A percentile compares a stretch with the other conserved stretches of the same genome.
Evolutionary conservation across 345 rosid species (phyloP).

Genomic region (Hibiscus trionum): DNA sequence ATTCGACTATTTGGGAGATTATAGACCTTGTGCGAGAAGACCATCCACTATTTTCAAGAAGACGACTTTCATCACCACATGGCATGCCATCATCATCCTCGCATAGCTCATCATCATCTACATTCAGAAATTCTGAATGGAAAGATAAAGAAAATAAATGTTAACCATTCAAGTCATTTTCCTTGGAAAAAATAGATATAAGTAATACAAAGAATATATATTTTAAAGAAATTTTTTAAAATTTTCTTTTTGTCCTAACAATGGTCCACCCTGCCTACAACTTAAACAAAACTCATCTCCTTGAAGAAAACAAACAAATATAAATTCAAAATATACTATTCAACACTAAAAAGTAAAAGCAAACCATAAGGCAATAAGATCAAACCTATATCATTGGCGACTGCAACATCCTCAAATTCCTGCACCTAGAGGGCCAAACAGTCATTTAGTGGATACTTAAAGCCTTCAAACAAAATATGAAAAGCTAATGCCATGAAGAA

Average conservation of each 20-base stretch:
- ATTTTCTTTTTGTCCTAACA: not conserved
- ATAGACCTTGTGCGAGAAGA: conserved; percentile 93
- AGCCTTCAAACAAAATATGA: not conserved
- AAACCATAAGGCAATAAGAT: conserved; percentile 4
- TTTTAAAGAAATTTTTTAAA: not conserved
- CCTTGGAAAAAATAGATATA: not conserved
- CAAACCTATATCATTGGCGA: conserved; percentile 84
- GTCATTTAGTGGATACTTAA: conserved; percentile 11
- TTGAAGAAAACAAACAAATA: not conserved
- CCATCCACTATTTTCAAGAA: conserved; percentile 93
- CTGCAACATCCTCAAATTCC: conserved; percentile 48
- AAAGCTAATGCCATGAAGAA: not conserved
- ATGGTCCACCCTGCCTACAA: not conserved
- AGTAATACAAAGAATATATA: not conserved
- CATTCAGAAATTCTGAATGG: conserved; percentile 67
- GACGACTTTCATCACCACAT: conserved; percentile 43
- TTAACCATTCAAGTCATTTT: not conserved
- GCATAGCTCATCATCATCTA: conserved; percentile 72
- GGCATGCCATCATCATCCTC: conserved; percentile 57
- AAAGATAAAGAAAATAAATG: not conserved
- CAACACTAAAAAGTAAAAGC: not conserved
- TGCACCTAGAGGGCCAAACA: conserved; percentile 33
- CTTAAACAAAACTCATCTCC: not conserved
- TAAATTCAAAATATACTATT: not conserved
- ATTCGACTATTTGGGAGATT: not conserved